These are phyloP conservation scores for Phytophthora crassamura DNA, from an alignment of 352 stramenopile genomes.

Conservation along the genomic window DNA sequence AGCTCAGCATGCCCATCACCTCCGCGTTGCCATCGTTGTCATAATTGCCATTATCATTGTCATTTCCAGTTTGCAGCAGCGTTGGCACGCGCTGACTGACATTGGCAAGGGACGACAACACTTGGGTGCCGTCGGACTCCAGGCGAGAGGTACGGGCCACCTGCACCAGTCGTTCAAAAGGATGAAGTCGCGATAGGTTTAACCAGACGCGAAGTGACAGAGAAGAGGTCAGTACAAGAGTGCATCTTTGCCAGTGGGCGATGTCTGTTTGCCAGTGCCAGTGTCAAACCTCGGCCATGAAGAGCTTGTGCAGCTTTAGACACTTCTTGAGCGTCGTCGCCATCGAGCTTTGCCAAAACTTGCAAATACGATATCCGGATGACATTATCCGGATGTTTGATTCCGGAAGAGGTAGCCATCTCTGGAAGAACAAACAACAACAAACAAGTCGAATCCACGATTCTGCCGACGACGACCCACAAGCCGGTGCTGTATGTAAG, in stretches of 20 bases:
- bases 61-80: constrained; percentile 31
- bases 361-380: too few relatives aligned
- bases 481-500: too few relatives aligned
- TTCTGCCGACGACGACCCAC: too few relatives aligned
- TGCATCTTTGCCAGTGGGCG: background rate
- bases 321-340: constrained; percentile 59
- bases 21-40: constrained; percentile 8
- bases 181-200: background rate
- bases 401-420: too few relatives aligned
- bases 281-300: constrained; percentile 55
- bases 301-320: constrained; percentile 73
- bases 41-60: background rate
- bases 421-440: too few relatives aligned
- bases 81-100: constrained; percentile 63
- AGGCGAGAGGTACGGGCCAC: constrained; percentile 56
- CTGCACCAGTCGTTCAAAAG: constrained; percentile 36
- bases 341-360: constrained; percentile 27
- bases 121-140: constrained; percentile 68
- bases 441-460: too few relatives aligned
- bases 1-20: constrained; percentile 56
- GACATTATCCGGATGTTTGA: too few relatives aligned
- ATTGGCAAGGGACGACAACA: constrained; percentile 76
- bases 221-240: background rate
- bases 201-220: background rate
- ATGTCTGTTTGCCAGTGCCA: too few relatives aligned